Conservation (phyloP, 208 protist species). For the Leishmania tropica region DNA sequence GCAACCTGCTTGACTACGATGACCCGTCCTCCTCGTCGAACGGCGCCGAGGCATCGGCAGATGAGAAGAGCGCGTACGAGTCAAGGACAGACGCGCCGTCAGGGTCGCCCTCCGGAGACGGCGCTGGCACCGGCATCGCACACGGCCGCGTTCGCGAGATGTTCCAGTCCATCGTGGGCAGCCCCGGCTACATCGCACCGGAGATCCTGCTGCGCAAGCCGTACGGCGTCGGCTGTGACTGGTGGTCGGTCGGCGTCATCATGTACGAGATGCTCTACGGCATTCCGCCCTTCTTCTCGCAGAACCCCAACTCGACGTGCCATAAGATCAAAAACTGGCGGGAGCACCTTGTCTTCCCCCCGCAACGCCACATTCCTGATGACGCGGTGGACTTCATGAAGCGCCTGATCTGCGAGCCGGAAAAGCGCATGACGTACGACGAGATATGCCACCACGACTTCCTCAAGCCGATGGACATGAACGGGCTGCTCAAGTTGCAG, state of each 20-base stretch:
- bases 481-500: conserved; percentile 52
- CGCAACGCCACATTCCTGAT: conserved; percentile 75
- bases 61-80: conserved; percentile 15
- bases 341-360: conserved; percentile 90
- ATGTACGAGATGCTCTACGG: conserved; percentile 98
- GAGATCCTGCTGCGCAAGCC: conserved; percentile 94
- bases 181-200: conserved; percentile 97
- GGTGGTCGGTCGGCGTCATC: conserved; percentile 98
- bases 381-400: conserved; percentile 94
- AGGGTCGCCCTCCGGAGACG: background rate
- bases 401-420: conserved; percentile 86
- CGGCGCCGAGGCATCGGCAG: conserved; percentile 5
- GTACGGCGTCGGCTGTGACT: conserved; percentile 97
- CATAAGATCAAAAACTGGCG: conserved; percentile 95
- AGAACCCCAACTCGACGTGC: conserved; percentile 91
- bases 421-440: conserved; percentile 78
- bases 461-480: conserved; percentile 73
- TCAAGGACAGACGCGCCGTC: conserved; percentile 4
- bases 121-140: conserved; percentile 18
- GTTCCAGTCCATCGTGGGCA: conserved; percentile 95
- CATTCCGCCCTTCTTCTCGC: conserved; percentile 96
- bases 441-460: conserved; percentile 86
- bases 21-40: conserved; percentile 22
- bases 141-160: conserved; percentile 49
- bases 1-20: conserved; percentile 73